Evolutionary conservation across 129 eudicot genomes (phyloP), one percentile per base, ranked within the genome.

Genomic region (Heracleum sosnowskyi): DNA sequence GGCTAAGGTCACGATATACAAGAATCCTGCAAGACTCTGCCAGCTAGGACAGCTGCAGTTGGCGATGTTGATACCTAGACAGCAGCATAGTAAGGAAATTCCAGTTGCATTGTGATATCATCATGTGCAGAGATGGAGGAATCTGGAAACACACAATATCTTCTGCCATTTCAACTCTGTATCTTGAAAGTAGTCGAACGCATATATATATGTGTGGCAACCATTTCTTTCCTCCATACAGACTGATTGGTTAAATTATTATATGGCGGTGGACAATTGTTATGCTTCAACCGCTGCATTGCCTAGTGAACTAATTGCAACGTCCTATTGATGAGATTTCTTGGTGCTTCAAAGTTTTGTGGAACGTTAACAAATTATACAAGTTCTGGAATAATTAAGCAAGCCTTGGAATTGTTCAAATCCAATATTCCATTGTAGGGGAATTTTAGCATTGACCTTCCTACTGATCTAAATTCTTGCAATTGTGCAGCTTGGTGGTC

Each of bases 21-120:
- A 87, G 82, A 95, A 95, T 77, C 98, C 96, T 0, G 92, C 76
- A 18, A 87, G 77, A 69, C 80, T 91, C 18, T 90, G 97, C 81
- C 93, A 82, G 78, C 80, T 78, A 24, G 90, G 97, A 29, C 90
- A 90, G 60, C 91, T 95, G 20, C 87, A 83, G 82, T 73, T 95
- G 24, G 96, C 96, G 33, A 44, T 91, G 76, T 71, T 91, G 79
- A 84, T 89, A 79, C 88, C 96, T n/a, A 83, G 79, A 79, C 41
- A 83, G 60, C 81, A 69, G 39, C 72, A 66, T 5, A 15, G 40
- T 11, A 60, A 60, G 68, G 68, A 60, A 60, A 60, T 60, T 60
- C 5, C 68, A 31, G 72, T 28, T 31, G 20, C 39, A 29, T 66
- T 37, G 9, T 66, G 72, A 66, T 64, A 64, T 66, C 39, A 31